Conservation (phyloP, 192 early-diverging fungal species). For the Linnemannia elongata region DNA sequence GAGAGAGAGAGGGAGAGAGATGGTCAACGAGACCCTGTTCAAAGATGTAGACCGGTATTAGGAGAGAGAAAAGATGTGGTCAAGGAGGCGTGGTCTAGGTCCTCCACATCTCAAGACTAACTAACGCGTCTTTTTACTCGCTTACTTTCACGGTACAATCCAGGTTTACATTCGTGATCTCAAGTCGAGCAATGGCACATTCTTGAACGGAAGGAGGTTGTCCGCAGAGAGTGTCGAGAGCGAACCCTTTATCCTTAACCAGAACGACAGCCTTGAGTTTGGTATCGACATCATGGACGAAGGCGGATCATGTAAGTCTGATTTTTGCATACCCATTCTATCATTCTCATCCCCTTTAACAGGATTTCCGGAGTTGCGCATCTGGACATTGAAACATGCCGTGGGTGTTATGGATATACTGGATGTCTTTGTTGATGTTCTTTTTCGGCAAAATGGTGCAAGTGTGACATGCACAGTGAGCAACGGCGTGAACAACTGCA, state of each 20-base stretch:
- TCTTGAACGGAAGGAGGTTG: slow-evolving; percentile 78
- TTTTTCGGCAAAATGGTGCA: no score
- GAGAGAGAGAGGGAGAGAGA: no score
- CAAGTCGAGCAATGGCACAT: slow-evolving; percentile 86
- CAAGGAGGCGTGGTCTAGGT: background rate
- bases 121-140: background rate
- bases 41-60: background rate
- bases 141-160: no score
- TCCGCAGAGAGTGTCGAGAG: slow-evolving; percentile 74
- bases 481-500: no score
- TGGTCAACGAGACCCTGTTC: no score
- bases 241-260: slow-evolving; percentile 67
- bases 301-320: slow-evolving; percentile 65
- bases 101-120: background rate
- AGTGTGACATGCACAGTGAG: no score
- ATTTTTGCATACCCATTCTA: background rate
- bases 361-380: background rate
- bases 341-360: background rate
- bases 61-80: background rate
- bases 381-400: background rate
- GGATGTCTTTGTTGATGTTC: no score
- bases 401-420: no score
- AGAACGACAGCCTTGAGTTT: slow-evolving; percentile 79
- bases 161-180: slow-evolving; percentile 81
- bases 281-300: slow-evolving; percentile 86